These are phyloP conservation scores for Aureobasidium sp. DNA, from an alignment of 2,329 filamentous ascomycete genomes.

Conservation along the genomic window DNA sequence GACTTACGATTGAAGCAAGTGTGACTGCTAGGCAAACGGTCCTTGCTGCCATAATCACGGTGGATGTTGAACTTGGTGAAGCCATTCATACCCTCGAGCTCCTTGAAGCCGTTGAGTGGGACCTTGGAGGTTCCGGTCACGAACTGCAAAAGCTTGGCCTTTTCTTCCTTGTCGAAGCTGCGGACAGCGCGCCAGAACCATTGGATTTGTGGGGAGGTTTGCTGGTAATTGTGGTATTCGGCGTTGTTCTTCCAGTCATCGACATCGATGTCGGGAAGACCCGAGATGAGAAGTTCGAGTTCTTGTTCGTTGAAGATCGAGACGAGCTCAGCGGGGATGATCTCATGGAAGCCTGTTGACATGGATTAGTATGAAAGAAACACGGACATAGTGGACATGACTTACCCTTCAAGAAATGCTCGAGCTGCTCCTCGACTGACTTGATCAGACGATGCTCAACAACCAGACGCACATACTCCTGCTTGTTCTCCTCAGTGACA, in stretches of 20 bases:
- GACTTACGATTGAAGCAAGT: constrained; percentile 97
- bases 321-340: constrained; percentile 87
- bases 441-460: constrained; percentile 89
- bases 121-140: constrained; percentile 98
- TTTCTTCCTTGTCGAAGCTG: constrained; percentile 98
- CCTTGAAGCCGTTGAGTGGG: constrained; percentile 96
- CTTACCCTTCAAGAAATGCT: constrained; percentile 75
- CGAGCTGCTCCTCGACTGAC: constrained; percentile 89
- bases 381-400: not conserved
- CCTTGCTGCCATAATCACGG: constrained; percentile 93
- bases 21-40: constrained; percentile 89
- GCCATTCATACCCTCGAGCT: constrained; percentile 98
- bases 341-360: constrained; percentile 79
- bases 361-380: not conserved
- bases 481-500: constrained; percentile 97
- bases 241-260: constrained; percentile 99
- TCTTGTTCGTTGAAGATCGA: constrained; percentile 99
- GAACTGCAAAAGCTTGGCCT: constrained; percentile 92
- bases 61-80: constrained; percentile 98
- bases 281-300: constrained; percentile 90
- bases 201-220: constrained; percentile 90
- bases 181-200: constrained; percentile 99
- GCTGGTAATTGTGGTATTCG: constrained; percentile 95
- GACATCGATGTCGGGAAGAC: constrained; percentile 91
- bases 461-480: constrained; percentile 89